These are phyloP conservation scores for Ceratonia siliqua DNA, from an alignment of 306 rosid species.

Conservation along the genomic window DNA sequence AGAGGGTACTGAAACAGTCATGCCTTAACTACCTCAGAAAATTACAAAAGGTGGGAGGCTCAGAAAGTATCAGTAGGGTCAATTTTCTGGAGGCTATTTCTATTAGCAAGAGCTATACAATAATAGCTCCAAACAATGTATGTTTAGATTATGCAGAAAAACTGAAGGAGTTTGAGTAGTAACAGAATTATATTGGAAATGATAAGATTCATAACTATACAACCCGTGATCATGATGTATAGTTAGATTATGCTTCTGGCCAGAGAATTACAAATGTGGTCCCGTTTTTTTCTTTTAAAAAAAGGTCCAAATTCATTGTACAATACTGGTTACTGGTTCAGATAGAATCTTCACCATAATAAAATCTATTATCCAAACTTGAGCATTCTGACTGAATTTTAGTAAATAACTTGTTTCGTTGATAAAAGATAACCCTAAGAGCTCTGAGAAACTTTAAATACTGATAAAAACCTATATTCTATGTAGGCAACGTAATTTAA, in stretches of 20 bases:
- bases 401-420: neutral
- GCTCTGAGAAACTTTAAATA: neutral
- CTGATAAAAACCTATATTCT: neutral
- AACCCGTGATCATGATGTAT: neutral
- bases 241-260: too few species aligned
- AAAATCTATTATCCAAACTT: constrained; percentile 8
- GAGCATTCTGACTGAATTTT: neutral
- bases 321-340: neutral
- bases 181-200: neutral
- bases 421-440: neutral
- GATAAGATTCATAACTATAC: neutral
- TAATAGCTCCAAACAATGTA: neutral
- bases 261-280: neutral
- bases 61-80: neutral
- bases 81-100: constrained; percentile 6
- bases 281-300: too few species aligned
- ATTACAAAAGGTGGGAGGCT: neutral
- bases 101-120: neutral
- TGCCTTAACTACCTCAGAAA: neutral
- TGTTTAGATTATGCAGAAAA: neutral
- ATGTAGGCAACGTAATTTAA: neutral
- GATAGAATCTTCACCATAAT: neutral
- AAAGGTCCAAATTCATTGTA: neutral
- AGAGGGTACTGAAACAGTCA: neutral
- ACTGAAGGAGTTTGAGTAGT: neutral